Percentiles rank a stretch among this genome's conserved stretches.
Conservation (phyloP, 352 stramenopile species). For the Ochromonadaceae sp. region DNA sequence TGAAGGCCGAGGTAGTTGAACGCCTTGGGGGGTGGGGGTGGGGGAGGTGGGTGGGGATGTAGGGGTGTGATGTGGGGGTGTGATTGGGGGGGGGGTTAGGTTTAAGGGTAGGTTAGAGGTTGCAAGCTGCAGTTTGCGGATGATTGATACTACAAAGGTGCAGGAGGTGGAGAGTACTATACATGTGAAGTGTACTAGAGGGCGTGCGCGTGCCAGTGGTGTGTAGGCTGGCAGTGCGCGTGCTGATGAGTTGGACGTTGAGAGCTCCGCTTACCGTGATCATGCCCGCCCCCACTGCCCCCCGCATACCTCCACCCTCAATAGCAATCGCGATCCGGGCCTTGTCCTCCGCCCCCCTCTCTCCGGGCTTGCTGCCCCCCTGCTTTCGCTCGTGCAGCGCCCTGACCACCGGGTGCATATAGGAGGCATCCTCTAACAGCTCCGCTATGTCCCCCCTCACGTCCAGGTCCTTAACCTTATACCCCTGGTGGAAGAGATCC, state of each 20-base stretch:
- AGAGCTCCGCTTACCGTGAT: constrained; percentile 27
- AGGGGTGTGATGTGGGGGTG: too few relatives aligned
- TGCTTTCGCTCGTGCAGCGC: neutral
- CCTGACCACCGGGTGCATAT: neutral
- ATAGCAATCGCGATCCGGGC: constrained; percentile 42
- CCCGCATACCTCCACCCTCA: constrained; percentile 58
- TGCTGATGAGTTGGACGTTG: too few relatives aligned
- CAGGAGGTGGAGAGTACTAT: neutral
- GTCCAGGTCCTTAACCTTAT: neutral
- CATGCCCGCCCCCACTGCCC: constrained; percentile 55
- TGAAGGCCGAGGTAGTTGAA: constrained; percentile 46
- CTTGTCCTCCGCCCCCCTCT: neutral
- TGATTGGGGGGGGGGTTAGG: too few relatives aligned
- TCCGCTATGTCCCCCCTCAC: neutral
- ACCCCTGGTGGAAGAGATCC: neutral
- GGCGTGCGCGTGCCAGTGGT: neutral
- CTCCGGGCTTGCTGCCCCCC: neutral
- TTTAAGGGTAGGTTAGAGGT: too few relatives aligned
- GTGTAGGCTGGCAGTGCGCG: too few relatives aligned
- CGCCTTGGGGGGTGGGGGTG: too few relatives aligned
- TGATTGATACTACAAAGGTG: too few relatives aligned
- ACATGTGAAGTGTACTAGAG: neutral
- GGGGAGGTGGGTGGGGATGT: too few relatives aligned
- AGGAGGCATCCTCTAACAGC: neutral
- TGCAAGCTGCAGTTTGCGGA: too few relatives aligned